Evolutionary conservation across 2,329 filamentous ascomycete species (phyloP).

Genomic region (Stagonosporopsis cucurbitacearum): DNA sequence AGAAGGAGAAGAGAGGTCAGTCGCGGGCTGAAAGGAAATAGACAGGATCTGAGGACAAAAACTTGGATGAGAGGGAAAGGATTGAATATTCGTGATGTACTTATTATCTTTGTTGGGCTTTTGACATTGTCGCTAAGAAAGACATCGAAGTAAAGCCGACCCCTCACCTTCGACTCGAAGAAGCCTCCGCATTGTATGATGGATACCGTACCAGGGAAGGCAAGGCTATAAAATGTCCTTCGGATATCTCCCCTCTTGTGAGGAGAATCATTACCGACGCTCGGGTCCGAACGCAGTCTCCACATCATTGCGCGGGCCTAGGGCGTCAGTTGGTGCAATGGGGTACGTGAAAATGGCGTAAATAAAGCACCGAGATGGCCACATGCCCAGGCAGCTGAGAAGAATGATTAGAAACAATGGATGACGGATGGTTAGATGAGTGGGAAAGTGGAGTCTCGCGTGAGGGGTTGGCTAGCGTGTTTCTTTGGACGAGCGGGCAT

Average conservation of each 20-base stretch:
- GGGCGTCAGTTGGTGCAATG: background rate
- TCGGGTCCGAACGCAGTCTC: background rate
- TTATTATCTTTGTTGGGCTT: conserved; percentile 4
- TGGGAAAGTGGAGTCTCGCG: conserved; percentile 16
- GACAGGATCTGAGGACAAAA: background rate
- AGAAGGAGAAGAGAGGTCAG: background rate
- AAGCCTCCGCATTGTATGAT: background rate
- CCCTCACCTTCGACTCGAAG: background rate
- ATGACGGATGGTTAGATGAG: conserved; percentile 12
- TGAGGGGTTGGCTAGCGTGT: conserved; percentile 15
- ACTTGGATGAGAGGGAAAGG: background rate
- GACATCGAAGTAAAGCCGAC: conserved; percentile 8
- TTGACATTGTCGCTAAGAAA: background rate
- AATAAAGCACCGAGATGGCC: conserved; percentile 1
- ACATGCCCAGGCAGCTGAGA: background rate
- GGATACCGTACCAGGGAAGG: background rate
- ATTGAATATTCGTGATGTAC: background rate
- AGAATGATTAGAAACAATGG: background rate
- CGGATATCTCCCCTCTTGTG: background rate
- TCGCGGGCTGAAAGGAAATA: background rate
- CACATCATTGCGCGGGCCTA: background rate
- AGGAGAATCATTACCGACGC: background rate
- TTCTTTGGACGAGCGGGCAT: conserved; percentile 1
- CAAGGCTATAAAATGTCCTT: background rate
- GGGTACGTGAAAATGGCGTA: conserved; percentile 4